Evolutionary conservation across 352 stramenopile genomes (phyloP).

Genomic region (Pythium angustatum): DNA sequence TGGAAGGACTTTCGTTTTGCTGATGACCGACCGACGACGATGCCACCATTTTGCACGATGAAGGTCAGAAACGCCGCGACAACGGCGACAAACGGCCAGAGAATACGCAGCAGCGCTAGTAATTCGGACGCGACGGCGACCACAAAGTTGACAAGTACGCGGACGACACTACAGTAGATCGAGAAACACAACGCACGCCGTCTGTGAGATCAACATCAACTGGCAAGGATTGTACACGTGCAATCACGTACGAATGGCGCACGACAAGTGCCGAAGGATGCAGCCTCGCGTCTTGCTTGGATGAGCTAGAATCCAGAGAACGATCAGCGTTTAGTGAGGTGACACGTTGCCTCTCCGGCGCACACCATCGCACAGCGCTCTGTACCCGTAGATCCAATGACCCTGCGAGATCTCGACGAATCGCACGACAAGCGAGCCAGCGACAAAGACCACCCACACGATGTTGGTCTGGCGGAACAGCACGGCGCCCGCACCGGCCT

Average conservation of each 20-base stretch:
- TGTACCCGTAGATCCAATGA: conserved; percentile 74
- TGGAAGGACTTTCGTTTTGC: no score
- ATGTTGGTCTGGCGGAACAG: conserved; percentile 92
- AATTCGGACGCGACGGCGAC: conserved; percentile 54
- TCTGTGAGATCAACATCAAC: no score
- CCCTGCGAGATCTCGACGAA: conserved; percentile 66
- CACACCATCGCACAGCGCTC: background rate
- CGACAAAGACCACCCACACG: conserved; percentile 88
- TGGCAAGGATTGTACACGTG: no score
- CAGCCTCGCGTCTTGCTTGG: conserved; percentile 28
- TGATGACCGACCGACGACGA: conserved; percentile 81
- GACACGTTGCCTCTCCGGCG: background rate
- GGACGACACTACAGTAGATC: conserved; percentile 36
- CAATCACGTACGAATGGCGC: conserved; percentile 7
- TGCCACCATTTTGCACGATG: conserved; percentile 71
- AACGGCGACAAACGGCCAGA: conserved; percentile 73
- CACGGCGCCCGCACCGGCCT: conserved; percentile 76
- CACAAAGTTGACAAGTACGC: conserved; percentile 66
- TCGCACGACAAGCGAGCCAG: conserved; percentile 70
- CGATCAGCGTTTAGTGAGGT: no score
- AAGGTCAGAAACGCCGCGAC: conserved; percentile 60
- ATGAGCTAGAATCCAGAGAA: conserved; percentile 2
- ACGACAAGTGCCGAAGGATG: conserved; percentile 18
- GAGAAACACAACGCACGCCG: no score
- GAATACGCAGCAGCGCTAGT: conserved; percentile 46